Evolutionary conservation across 805 yeast genomes (phyloP).

Genomic region (Blastobotrys mokoenaii): DNA sequence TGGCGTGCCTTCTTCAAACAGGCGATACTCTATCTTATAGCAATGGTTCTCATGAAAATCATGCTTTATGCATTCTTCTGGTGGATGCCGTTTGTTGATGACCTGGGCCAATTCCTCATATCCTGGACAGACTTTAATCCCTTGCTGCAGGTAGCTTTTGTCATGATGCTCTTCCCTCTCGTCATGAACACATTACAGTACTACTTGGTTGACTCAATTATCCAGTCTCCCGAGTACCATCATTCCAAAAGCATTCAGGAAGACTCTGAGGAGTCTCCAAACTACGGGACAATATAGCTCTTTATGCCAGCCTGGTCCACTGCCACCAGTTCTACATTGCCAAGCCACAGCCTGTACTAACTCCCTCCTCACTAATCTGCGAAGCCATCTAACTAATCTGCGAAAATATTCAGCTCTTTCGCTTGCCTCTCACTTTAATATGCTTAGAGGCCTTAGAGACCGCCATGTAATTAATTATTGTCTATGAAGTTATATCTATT

Average conservation of each 20-base stretch:
- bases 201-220: conserved; percentile 50
- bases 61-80: conserved; percentile 49
- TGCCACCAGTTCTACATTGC: too few species aligned
- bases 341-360: too few species aligned
- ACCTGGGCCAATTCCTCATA: conserved; percentile 61
- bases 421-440: too few species aligned
- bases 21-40: conserved; percentile 55
- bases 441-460: too few species aligned
- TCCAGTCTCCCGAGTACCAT: conserved; percentile 33
- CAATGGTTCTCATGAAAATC: conserved; percentile 56
- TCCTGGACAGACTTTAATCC: conserved; percentile 82
- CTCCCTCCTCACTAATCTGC: too few species aligned
- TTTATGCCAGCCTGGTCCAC: neutral
- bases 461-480: neutral
- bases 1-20: conserved; percentile 65
- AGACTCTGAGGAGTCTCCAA: neutral
- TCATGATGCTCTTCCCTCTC: conserved; percentile 52
- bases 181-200: conserved; percentile 43
- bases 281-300: neutral
- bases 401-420: too few species aligned
- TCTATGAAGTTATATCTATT: neutral
- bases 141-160: conserved; percentile 74
- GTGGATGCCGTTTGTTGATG: conserved; percentile 57
- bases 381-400: too few species aligned
- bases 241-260: neutral